Conservation (phyloP, 805 yeast species). For the Candida hispaniensis region DNA sequence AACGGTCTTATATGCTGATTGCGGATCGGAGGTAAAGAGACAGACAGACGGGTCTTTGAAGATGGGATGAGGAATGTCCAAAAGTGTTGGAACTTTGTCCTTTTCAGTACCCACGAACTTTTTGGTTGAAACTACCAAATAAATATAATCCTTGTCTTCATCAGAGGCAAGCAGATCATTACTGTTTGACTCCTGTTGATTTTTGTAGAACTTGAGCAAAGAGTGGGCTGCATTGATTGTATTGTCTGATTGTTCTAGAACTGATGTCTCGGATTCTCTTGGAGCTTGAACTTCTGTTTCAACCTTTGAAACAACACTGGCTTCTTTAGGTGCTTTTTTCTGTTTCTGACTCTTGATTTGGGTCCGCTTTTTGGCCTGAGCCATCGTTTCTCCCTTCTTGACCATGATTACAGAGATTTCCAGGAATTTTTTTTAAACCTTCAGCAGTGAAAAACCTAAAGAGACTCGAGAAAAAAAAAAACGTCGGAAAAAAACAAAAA, state of each 20-base stretch:
- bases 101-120: slow-evolving; percentile 52
- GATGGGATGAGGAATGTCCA: slow-evolving; percentile 37
- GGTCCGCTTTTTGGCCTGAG: too few relatives aligned
- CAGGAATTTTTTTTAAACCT: too few relatives aligned
- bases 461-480: too few relatives aligned
- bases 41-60: slow-evolving; percentile 45
- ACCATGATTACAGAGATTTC: too few relatives aligned
- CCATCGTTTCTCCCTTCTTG: too few relatives aligned
- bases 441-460: too few relatives aligned
- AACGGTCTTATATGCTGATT: slow-evolving; percentile 32
- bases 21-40: slow-evolving; percentile 61
- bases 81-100: slow-evolving; percentile 34
- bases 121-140: slow-evolving; percentile 53
- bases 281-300: neutral
- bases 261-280: slow-evolving; percentile 6
- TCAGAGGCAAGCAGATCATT: slow-evolving; percentile 47
- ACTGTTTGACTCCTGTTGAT: slow-evolving; percentile 29
- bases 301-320: neutral
- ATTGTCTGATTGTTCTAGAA: slow-evolving; percentile 20
- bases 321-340: slow-evolving; percentile 1
- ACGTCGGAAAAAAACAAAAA: too few relatives aligned
- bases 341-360: too few relatives aligned
- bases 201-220: slow-evolving; percentile 47
- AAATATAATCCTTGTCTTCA: slow-evolving; percentile 40
- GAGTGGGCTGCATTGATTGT: slow-evolving; percentile 37